phyloP scores from a whole-genome alignment of 352 stramenopile genomes.

The Globisporangium cederbergense region DNA sequence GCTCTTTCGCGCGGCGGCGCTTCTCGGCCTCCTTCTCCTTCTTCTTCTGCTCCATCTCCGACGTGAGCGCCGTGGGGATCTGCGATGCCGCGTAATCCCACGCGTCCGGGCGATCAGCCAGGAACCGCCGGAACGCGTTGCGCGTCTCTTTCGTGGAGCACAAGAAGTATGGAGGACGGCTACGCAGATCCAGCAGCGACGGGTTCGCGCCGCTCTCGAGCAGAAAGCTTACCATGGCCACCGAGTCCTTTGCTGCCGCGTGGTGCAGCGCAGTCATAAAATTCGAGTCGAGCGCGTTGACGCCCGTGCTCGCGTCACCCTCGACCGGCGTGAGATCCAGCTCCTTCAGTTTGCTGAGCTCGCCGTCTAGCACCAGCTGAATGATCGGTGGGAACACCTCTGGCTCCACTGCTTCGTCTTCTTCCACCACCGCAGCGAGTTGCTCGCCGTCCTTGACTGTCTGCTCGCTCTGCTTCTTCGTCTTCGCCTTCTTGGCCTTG shows the following conservation, averaged over 20 bases:
- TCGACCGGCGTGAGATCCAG: slow-evolving; percentile 26
- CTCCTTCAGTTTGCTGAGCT: slow-evolving; percentile 34
- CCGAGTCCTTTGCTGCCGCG: slow-evolving; percentile 43
- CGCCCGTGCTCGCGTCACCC: slow-evolving; percentile 10
- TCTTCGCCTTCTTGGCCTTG: slow-evolving; percentile 36
- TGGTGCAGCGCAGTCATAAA: slow-evolving; percentile 83
- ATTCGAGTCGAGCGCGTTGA: slow-evolving; percentile 56
- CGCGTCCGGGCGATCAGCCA: slow-evolving; percentile 73
- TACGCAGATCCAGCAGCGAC: slow-evolving; percentile 72
- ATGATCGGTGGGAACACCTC: slow-evolving; percentile 31
- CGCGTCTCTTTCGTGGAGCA: slow-evolving; percentile 85
- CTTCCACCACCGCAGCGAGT: slow-evolving; percentile 4
- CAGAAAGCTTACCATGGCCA: slow-evolving; percentile 60
- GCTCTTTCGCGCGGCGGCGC: slow-evolving; percentile 76
- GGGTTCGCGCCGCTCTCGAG: slow-evolving; percentile 85
- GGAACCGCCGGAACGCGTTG: slow-evolving; percentile 90
- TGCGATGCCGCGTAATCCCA: slow-evolving; percentile 75
- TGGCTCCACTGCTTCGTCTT: slow-evolving; percentile 19
- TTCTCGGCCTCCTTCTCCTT: slow-evolving; percentile 89
- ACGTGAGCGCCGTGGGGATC: slow-evolving; percentile 71
- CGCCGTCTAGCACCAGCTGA: slow-evolving; percentile 32
- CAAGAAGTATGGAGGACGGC: slow-evolving; percentile 87
- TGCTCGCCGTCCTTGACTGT: slow-evolving; percentile 5
- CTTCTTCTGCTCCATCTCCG: slow-evolving; percentile 82
- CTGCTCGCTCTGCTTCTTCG: slow-evolving; percentile 21